Base-by-base conservation (phyloP, 495 filamentous ascomycete genomes). In the Poronia punctata region DNA sequence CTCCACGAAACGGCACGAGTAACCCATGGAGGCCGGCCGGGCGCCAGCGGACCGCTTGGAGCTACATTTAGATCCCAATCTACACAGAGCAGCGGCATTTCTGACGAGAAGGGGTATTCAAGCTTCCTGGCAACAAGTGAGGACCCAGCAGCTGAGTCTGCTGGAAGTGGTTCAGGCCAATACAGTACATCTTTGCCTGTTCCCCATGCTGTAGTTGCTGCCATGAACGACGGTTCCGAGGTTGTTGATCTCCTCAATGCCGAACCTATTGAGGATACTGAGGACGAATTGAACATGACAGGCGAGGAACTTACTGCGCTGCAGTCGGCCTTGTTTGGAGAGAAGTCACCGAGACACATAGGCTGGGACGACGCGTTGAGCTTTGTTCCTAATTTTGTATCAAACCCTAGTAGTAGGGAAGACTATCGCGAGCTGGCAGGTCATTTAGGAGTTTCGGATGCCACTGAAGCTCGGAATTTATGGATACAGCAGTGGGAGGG, bases 401-500 rank as follows among this genome's bases (percentile, higher is more conserved):
- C 50, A 39, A 14, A 33, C 38, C 6, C 37, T 17, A 24, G 32
- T 21, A 22, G 39, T n/a, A 27, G 41, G 22, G 22, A 45, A 20
- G 23, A 35, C 31, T 30, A 35, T 23, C 29, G 45, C 15, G 38
- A 55, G 5, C 42, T 57, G 19, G 14, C 27, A 32, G 17, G 30
- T n/a, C 49, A 56, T 40, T 53, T 73, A 33, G 67, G 65, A 2
- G 53, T 56, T 9, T 45, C 48, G 0, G 45, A 62, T 38, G 26
- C 50, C 7, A 52, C 59, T 5, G 72, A 74, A 42, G 64, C 62
- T 19, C 66, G 60, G 35, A 52, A 64, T 29, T 40, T 65, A 5
- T 75, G 71, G 72, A 52, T 67, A 31, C 52, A 40, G 30, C 68
- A 82, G 34, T 82, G 83, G 83, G 61, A 76, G 8, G 60, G 62